Base-by-base conservation (phyloP, 768 basidiomycete genomes). In the Serendipita sp. region DNA sequence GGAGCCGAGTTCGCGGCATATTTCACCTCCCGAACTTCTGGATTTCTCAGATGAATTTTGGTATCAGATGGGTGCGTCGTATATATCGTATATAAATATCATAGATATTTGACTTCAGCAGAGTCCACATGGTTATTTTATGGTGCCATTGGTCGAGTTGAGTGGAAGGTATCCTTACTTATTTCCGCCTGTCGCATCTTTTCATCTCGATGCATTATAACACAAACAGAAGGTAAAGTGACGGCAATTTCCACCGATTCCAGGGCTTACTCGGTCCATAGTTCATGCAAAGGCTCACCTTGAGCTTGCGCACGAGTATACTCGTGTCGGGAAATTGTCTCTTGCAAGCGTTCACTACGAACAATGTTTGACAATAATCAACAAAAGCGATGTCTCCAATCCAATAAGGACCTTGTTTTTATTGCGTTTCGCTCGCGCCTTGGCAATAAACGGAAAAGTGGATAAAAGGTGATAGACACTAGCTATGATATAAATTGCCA, bases 31-130 rank as follows among this genome's bases (percentile, higher is more conserved):
- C 14, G 38, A 38, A 14, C 14, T 38, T 14, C 5, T 14, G 14
- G 60, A 31, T 7, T 38, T 38, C 38, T 7, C 38, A 38, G 60
- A 31, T 7, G 0, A 34, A 22, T 17, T 58, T 67, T 20, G 58
- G 38, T 22, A 16, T 3, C 22, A 14, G 51, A 3, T 26, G 16
- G 31, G 41, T 44, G 7, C 2, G 63, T n/a, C 34, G 74, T 84
- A 1, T 81, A 85, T 44, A 78, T 95, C 3, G 93, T 87, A 0
- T 78, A 82, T 62, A 90, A 93, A 70, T 92, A 93, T n/a, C n/a
- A n/a, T 67, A 74, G 83, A 48, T 80, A 78, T 38, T 77, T 97
- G 1, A 93, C 45, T 7, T 50, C 94, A 2, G 89, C 86, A 70
- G 72, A 58, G 30, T 11, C 3, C 9, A 34, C 26, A 9, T 58